Evolutionary conservation across 2,329 filamentous ascomycete genomes (phyloP), one percentile per base, ranked within the genome.

Genomic region (Microdochium paspali): DNA sequence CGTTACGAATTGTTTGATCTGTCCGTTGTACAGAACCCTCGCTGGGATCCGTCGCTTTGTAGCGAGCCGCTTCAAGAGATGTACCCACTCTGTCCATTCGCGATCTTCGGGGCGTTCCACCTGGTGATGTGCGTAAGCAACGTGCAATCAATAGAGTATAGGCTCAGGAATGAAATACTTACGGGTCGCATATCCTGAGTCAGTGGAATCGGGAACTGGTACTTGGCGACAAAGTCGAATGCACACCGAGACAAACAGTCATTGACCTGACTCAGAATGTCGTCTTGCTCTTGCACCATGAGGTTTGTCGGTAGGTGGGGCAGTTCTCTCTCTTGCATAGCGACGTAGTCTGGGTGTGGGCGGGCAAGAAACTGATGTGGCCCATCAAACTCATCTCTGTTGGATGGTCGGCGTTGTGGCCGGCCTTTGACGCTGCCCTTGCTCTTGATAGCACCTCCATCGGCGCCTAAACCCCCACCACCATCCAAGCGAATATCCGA

Each of bases 11-110:
- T 93, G 87, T 69, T 91, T 93, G 68, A 94, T 94, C 68, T 94
- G 88, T 50, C 87, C 86, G 63, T 93, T 87, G 71, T 91, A 93
- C 40, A 94, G 72, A 20, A 93, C 85, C 48, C 87, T 76, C 44
- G 88, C 86, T 5, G 88, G 88, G 56, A 94, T 91, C 52, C 88
- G 81, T 54, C 88, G 79, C 70, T 91, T 93, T 28, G 88, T 94
- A 26, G 88, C 88, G 49, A 94, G 76, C 45, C 87, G 78, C 68
- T 93, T 93, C 55, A 94, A 73, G 49, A 94, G 77, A 64, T 90
- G 89, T 48, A 91, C 88, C 88, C 88, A 94, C 68, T 94, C 88
- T 43, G 87, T 91, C 88, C 88, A 94, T 65, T 93, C 88, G 52
- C 87, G 77, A 66, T 90, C 87, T 58, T 83, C 81, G 26, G 87